These are phyloP conservation scores for Beverwykella pulmonaria DNA, from an alignment of 495 filamentous ascomycete species.

Conservation along the genomic window DNA sequence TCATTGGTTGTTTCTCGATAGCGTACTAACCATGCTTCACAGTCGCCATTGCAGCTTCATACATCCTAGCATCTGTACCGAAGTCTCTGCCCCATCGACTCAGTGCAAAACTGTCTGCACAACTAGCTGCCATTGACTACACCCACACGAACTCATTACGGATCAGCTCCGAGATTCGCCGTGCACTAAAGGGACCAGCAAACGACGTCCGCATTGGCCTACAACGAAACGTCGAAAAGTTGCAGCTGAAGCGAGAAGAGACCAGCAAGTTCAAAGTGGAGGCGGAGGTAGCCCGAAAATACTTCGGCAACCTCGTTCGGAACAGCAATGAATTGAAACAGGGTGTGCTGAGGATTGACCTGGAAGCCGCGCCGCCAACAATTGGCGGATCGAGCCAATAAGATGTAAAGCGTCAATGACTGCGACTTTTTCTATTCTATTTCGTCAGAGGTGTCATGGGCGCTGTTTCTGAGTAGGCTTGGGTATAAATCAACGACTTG, in stretches of 20 bases:
- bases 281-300: slow-evolving; percentile 48
- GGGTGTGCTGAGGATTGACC: slow-evolving; percentile 77
- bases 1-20: background rate
- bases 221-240: slow-evolving; percentile 78
- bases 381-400: background rate
- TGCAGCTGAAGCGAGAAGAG: slow-evolving; percentile 75
- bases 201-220: slow-evolving; percentile 77
- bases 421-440: background rate
- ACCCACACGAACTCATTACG: slow-evolving; percentile 84
- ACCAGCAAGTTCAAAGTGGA: slow-evolving; percentile 59
- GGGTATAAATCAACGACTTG: background rate
- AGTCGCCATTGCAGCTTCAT: slow-evolving; percentile 74
- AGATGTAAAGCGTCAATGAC: background rate
- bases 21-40: slow-evolving; percentile 42
- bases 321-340: slow-evolving; percentile 70
- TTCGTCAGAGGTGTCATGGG: background rate
- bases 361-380: slow-evolving; percentile 66
- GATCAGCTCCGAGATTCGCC: slow-evolving; percentile 79
- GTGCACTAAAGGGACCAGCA: slow-evolving; percentile 82
- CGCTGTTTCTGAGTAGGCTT: background rate
- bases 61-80: slow-evolving; percentile 83
- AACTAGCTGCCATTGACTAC: slow-evolving; percentile 82
- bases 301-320: slow-evolving; percentile 80
- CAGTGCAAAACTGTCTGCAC: slow-evolving; percentile 76
- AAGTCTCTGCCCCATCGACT: slow-evolving; percentile 85